phyloP scores from a whole-genome alignment of 495 filamentous ascomycete species.

The Penicillium antarcticum region DNA sequence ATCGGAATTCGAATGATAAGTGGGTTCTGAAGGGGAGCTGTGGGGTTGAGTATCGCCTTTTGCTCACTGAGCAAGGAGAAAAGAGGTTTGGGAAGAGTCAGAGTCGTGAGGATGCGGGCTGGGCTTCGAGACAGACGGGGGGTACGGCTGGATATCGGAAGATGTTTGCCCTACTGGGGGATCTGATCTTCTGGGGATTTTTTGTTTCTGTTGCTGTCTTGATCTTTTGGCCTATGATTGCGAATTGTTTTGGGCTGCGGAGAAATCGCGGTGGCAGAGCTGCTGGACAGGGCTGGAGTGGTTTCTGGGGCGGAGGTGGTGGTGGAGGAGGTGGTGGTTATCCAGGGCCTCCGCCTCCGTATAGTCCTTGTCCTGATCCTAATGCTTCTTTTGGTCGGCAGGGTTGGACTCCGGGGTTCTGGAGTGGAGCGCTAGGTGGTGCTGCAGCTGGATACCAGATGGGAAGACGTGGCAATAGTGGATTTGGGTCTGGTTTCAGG shows the following conservation, averaged over 20 bases:
- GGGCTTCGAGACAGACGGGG: slow-evolving; percentile 1
- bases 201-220: slow-evolving; percentile 36
- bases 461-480: slow-evolving; percentile 46
- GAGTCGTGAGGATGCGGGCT: not conserved
- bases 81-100: slow-evolving; percentile 53
- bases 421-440: slow-evolving; percentile 71
- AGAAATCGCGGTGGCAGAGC: slow-evolving; percentile 6
- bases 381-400: slow-evolving; percentile 27
- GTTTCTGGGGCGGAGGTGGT: slow-evolving; percentile 44
- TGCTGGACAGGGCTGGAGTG: slow-evolving; percentile 17
- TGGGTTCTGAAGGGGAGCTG: slow-evolving; percentile 88
- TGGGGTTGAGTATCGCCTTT: slow-evolving; percentile 85
- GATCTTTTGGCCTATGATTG: slow-evolving; percentile 27
- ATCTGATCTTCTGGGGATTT: slow-evolving; percentile 48
- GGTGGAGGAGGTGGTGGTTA: slow-evolving; percentile 50
- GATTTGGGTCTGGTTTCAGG: slow-evolving; percentile 9
- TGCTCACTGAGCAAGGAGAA: slow-evolving; percentile 80
- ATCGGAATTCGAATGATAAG: slow-evolving; percentile 66
- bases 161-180: slow-evolving; percentile 16
- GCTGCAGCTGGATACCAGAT: slow-evolving; percentile 69
- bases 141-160: slow-evolving; percentile 5
- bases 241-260: slow-evolving; percentile 18
- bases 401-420: slow-evolving; percentile 84
- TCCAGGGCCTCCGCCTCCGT: slow-evolving; percentile 60
- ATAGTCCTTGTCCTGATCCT: slow-evolving; percentile 51